Evolutionary conservation across 108 stramenopile species (phyloP).

Genomic region (Chaetoceros tenuissimus): DNA sequence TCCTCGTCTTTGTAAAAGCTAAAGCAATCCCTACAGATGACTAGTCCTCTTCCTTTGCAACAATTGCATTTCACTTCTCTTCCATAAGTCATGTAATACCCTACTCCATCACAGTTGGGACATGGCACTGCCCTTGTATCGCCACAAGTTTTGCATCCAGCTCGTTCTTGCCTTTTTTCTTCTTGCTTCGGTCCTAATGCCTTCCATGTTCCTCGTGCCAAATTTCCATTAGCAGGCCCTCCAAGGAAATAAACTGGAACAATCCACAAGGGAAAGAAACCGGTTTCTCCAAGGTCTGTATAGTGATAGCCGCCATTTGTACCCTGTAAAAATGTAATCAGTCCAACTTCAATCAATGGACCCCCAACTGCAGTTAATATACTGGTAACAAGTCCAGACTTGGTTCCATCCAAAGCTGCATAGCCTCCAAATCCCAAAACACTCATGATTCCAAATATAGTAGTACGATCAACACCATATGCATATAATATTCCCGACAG

Average conservation of each 20-base stretch:
- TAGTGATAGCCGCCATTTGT: conserved; percentile 61
- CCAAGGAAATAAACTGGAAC: conserved; percentile 79
- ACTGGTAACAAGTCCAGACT: conserved; percentile 53
- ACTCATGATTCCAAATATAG: conserved; percentile 63
- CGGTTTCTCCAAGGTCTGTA: conserved; percentile 67
- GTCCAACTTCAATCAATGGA: conserved; percentile 67
- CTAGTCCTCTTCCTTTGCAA: conserved; percentile 60
- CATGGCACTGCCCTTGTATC: conserved; percentile 54
- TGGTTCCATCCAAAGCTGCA: conserved; percentile 48
- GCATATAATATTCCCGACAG: conserved; percentile 51
- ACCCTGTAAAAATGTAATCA: conserved; percentile 27
- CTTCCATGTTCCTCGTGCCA: conserved; percentile 74
- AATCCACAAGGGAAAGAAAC: conserved; percentile 82
- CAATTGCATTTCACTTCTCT: conserved; percentile 42
- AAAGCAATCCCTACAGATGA: conserved; percentile 71
- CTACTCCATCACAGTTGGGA: conserved; percentile 71
- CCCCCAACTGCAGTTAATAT: conserved; percentile 72
- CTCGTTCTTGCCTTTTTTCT: conserved; percentile 1
- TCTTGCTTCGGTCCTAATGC: conserved; percentile 9
- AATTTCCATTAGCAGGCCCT: conserved; percentile 80
- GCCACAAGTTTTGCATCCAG: conserved; percentile 42
- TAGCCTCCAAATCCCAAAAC: conserved; percentile 54
- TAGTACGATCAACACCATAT: conserved; percentile 33
- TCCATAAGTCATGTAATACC: conserved; percentile 60
- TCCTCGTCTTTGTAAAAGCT: conserved; percentile 53